Percentiles rank a stretch among this genome's conserved stretches.
Conservation (phyloP, 163 green algal genomes). For the Scenedesmus sp. region DNA sequence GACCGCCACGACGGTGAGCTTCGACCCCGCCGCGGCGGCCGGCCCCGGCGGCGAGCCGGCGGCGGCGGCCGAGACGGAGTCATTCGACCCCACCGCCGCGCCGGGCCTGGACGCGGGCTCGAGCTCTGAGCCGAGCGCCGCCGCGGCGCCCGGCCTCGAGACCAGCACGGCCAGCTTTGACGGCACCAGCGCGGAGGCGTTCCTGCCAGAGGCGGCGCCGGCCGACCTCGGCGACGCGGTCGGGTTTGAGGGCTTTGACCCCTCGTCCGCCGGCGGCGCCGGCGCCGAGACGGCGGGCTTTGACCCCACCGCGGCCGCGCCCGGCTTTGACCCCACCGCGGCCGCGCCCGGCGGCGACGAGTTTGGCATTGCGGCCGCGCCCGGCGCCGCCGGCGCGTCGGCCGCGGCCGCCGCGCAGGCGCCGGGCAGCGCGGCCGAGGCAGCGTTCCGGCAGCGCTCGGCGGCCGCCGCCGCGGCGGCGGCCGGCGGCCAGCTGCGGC, state of each 20-base stretch:
- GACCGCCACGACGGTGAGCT: no score
- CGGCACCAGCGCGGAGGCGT: neutral
- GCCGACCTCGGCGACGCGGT: no score
- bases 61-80: no score
- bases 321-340: slow-evolving; percentile 30
- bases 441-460: slow-evolving; percentile 14
- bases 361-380: slow-evolving; percentile 20
- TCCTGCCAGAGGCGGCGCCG: neutral
- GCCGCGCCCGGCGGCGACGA: neutral
- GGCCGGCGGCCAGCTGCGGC: neutral
- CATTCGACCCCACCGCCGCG: slow-evolving; percentile 7
- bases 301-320: neutral
- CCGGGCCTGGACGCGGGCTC: no score
- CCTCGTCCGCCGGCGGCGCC: neutral
- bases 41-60: no score
- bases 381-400: neutral
- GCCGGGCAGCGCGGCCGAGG: neutral
- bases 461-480: neutral
- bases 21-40: no score
- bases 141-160: neutral
- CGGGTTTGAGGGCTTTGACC: slow-evolving; percentile 11
- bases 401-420: neutral
- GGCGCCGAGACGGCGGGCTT: neutral
- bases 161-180: slow-evolving; percentile 9
- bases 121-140: no score